These are phyloP conservation scores for Ceratobasidium sp. DNA, from an alignment of 1,284 basidiomycete species.

Conservation along the genomic window DNA sequence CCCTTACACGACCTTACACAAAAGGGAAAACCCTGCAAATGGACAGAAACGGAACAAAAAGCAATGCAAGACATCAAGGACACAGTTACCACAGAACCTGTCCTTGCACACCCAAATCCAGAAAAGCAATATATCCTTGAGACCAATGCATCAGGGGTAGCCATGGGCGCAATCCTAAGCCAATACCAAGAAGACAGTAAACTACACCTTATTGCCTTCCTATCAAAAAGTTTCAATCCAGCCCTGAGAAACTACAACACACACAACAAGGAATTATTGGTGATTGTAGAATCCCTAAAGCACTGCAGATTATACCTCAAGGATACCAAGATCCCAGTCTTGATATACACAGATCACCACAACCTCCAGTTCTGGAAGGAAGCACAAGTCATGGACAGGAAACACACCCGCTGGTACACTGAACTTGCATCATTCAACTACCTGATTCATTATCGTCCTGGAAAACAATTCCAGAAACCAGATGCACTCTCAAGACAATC, in stretches of 20 bases:
- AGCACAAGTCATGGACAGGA: too few species aligned
- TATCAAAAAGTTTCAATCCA: constrained; percentile 30
- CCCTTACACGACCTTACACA: constrained; percentile 52
- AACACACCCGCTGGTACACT: too few species aligned
- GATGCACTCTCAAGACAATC: constrained; percentile 14
- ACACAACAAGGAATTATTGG: too few species aligned
- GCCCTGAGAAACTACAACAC: constrained; percentile 55
- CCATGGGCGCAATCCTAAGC: constrained; percentile 13
- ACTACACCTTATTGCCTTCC: constrained; percentile 13
- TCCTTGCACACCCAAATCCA: background rate
- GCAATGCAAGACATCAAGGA: constrained; percentile 11
- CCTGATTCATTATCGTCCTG: background rate
- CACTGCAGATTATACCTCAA: too few species aligned
- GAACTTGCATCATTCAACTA: too few species aligned
- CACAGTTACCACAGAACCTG: background rate
- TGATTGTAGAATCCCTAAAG: too few species aligned
- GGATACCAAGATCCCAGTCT: too few species aligned
- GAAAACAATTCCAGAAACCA: background rate
- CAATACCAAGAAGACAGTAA: constrained; percentile 4
- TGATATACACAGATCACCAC: too few species aligned
- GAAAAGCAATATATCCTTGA: constrained; percentile 35
- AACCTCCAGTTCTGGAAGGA: too few species aligned
- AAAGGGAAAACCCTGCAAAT: constrained; percentile 50
- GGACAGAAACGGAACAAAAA: constrained; percentile 41
- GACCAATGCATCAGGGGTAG: constrained; percentile 11